Evolutionary conservation across 345 rosid species (phyloP).

Genomic region (Lagerstroemia speciosa): DNA sequence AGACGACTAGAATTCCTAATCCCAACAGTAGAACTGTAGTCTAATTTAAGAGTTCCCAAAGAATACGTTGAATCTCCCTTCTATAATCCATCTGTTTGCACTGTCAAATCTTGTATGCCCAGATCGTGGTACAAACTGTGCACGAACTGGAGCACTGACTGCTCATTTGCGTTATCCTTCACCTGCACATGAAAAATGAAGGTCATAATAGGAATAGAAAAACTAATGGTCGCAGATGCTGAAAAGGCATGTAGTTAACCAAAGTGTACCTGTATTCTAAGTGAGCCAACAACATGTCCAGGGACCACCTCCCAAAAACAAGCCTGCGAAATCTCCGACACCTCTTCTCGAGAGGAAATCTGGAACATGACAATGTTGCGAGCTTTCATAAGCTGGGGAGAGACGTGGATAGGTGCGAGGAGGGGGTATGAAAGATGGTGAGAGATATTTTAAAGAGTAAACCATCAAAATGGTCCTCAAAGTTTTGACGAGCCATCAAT

Average conservation of each 20-base stretch:
- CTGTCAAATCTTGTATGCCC: constrained; percentile 78
- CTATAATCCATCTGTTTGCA: constrained; percentile 30
- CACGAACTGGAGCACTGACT: constrained; percentile 38
- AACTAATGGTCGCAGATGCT: background rate
- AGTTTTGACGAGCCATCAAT: no score
- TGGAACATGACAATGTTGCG: constrained; percentile 15
- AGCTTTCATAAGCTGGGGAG: background rate
- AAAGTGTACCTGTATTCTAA: constrained; percentile 53
- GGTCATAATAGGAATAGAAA: background rate
- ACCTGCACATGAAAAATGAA: constrained; percentile 28
- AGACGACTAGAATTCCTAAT: no score
- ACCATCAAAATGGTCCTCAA: no score
- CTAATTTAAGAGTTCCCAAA: background rate
- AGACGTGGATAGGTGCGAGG: no score
- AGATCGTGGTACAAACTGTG: constrained; percentile 70
- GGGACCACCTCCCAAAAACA: constrained; percentile 96
- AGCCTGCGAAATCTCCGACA: constrained; percentile 62
- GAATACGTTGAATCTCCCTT: background rate
- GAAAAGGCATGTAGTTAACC: background rate
- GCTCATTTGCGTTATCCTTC: constrained; percentile 58
- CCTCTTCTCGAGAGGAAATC: constrained; percentile 71
- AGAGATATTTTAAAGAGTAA: no score
- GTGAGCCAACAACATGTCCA: constrained; percentile 79
- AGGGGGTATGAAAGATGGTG: no score
- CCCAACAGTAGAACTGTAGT: background rate